phyloP scores from a whole-genome alignment of 2,329 filamentous ascomycete genomes.

The Alternaria incomplexa region DNA sequence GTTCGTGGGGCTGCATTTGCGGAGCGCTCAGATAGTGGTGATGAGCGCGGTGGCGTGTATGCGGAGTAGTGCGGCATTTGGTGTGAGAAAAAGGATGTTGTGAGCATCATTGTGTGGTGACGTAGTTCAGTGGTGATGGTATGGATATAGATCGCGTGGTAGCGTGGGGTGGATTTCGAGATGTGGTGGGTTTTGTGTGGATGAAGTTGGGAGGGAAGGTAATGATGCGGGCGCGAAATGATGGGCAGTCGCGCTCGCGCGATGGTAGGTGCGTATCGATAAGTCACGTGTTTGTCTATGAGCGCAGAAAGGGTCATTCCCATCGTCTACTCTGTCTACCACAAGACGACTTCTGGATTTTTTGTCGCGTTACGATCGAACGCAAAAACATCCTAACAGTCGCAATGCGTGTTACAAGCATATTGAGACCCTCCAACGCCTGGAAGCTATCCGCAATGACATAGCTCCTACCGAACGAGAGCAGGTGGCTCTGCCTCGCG shows the following conservation, averaged over 20 bases:
- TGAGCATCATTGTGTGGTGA: constrained; percentile 31
- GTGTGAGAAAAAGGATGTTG: constrained; percentile 30
- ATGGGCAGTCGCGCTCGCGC: constrained; percentile 12
- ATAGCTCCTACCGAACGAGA: no score
- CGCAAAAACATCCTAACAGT: no score
- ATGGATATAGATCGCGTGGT: background rate
- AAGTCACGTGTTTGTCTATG: no score
- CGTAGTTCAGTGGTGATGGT: background rate
- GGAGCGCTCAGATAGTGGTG: constrained; percentile 54
- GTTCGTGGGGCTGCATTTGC: constrained; percentile 41
- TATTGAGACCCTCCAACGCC: no score
- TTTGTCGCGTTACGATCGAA: no score
- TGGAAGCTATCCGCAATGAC: no score
- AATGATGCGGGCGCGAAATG: constrained; percentile 11
- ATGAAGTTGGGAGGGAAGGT: constrained; percentile 6
- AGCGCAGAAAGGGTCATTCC: no score
- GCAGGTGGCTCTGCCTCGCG: no score
- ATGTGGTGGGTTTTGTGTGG: background rate
- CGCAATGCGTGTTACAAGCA: no score
- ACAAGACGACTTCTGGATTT: no score
- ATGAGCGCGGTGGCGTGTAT: constrained; percentile 46
- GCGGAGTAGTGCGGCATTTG: constrained; percentile 32
- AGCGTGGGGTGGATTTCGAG: background rate
- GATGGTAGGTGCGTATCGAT: constrained; percentile 18
- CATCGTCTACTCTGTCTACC: no score